Conservation (phyloP, 257 asterid genomes). For the Salvia miltiorrhiza region DNA sequence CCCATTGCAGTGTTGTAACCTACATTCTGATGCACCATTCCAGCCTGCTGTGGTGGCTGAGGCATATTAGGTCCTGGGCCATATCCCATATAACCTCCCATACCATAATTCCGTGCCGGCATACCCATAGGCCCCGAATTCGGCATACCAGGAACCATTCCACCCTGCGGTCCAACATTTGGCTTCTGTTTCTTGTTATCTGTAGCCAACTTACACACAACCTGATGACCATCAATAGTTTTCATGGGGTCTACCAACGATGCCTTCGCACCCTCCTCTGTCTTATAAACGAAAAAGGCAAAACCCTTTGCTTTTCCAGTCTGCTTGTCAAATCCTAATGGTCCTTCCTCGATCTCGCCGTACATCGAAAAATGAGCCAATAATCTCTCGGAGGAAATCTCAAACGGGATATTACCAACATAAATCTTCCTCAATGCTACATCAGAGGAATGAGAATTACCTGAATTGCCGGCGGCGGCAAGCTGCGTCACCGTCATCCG, state of each 20-base stretch:
- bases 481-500: slow-evolving; percentile 91
- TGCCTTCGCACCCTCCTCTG: slow-evolving; percentile 86
- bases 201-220: slow-evolving; percentile 88
- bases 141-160: slow-evolving; percentile 43
- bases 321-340: slow-evolving; percentile 95
- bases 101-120: slow-evolving; percentile 47
- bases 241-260: slow-evolving; percentile 74
- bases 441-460: slow-evolving; percentile 53
- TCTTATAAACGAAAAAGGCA: slow-evolving; percentile 90
- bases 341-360: slow-evolving; percentile 99
- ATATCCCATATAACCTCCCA: slow-evolving; percentile 54
- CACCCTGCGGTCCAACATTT: slow-evolving; percentile 53
- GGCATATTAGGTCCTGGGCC: slow-evolving; percentile 57
- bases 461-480: slow-evolving; percentile 79
- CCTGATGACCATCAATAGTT: slow-evolving; percentile 80
- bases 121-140: slow-evolving; percentile 51
- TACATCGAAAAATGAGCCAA: slow-evolving; percentile 63
- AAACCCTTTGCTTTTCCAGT: slow-evolving; percentile 90
- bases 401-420: slow-evolving; percentile 94
- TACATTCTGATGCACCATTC: slow-evolving; percentile 61
- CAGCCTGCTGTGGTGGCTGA: slow-evolving; percentile 61
- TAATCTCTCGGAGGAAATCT: slow-evolving; percentile 75
- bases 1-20: slow-evolving; percentile 38
- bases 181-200: slow-evolving; percentile 82
- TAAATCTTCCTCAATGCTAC: slow-evolving; percentile 82